phyloP scores from a whole-genome alignment of 768 basidiomycete genomes.

The Dioszegia crocea region DNA sequence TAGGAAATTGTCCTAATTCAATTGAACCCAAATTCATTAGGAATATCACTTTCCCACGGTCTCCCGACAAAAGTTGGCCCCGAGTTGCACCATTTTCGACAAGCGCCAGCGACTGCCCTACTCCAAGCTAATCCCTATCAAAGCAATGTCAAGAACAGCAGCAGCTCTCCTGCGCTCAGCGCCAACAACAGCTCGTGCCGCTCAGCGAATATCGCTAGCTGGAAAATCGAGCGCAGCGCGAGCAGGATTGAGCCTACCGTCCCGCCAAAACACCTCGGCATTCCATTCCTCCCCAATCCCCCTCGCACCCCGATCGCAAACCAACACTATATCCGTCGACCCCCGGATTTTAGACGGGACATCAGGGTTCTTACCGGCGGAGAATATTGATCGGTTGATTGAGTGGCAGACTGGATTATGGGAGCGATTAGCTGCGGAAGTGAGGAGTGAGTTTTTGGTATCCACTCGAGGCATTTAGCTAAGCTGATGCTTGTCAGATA shows the following conservation, averaged over 20 bases:
- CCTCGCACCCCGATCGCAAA: neutral
- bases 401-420: constrained; percentile 45
- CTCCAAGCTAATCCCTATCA: neutral
- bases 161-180: no score
- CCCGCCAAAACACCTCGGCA: neutral
- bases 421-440: constrained; percentile 42
- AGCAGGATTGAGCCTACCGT: no score
- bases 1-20: neutral
- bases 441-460: constrained; percentile 39
- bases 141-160: no score
- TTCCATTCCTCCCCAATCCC: neutral
- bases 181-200: no score
- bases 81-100: neutral
- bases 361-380: constrained; percentile 29
- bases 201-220: no score
- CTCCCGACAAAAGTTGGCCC: neutral
- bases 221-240: no score
- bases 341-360: constrained; percentile 29
- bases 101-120: neutral
- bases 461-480: no score
- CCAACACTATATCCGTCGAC: constrained; percentile 30
- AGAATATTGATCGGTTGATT: constrained; percentile 34
- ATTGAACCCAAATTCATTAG: neutral
- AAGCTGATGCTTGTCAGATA: no score
- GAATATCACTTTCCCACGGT: neutral